A percentile compares a stretch with the other conserved stretches of the same genome.
These are phyloP conservation scores for Haplographium delicatum DNA, from an alignment of 495 filamentous ascomycete genomes.

Conservation along the genomic window DNA sequence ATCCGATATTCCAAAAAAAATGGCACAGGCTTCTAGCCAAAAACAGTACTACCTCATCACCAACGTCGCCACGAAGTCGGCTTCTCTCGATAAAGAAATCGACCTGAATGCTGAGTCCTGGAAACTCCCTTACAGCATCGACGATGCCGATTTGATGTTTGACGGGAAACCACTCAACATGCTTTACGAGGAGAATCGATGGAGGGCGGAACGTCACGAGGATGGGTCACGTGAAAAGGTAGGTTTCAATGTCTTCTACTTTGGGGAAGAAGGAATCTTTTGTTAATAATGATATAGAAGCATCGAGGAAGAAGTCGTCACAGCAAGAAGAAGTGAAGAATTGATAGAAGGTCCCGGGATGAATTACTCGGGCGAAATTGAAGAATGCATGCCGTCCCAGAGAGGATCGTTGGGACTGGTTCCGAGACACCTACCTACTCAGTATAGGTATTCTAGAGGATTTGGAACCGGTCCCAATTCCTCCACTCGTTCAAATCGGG, in stretches of 20 bases:
- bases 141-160: constrained; percentile 53
- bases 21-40: background rate
- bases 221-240: constrained; percentile 5
- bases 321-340: constrained; percentile 5
- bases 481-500: no score
- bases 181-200: constrained; percentile 50
- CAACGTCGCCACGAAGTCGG: constrained; percentile 7
- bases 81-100: constrained; percentile 3
- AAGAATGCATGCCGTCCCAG: no score
- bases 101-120: constrained; percentile 28
- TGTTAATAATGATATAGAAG: background rate
- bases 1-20: no score
- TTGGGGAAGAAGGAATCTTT: background rate
- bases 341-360: background rate
- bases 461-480: no score
- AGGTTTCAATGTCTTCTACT: background rate
- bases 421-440: no score
- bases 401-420: no score
- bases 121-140: constrained; percentile 48
- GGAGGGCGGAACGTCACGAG: constrained; percentile 17
- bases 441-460: no score
- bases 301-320: constrained; percentile 13
- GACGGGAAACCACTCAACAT: constrained; percentile 50
- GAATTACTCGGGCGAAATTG: no score
- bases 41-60: constrained; percentile 22